Percentiles rank a stretch among this genome's conserved stretches.
Evolutionary conservation across 805 yeast species (phyloP).

Genomic region (Yamadazyma insecticola): DNA sequence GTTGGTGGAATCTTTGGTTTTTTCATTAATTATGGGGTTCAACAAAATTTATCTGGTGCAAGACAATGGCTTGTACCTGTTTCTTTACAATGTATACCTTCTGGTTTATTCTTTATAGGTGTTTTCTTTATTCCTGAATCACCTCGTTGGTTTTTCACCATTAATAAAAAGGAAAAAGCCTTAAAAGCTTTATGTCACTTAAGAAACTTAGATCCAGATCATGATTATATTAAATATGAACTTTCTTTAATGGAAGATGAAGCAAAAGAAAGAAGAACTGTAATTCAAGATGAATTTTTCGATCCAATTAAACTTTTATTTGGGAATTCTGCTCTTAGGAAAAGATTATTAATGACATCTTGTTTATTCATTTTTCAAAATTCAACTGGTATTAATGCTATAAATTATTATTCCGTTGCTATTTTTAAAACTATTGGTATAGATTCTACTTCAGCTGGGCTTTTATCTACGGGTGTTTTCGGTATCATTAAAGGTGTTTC

Average conservation of each 20-base stretch:
- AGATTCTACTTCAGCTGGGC: slow-evolving; percentile 38
- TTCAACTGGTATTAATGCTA: slow-evolving; percentile 45
- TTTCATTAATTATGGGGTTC: slow-evolving; percentile 47
- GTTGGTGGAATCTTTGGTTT: slow-evolving; percentile 45
- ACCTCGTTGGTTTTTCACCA: slow-evolving; percentile 39
- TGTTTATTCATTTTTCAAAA: slow-evolving; percentile 40
- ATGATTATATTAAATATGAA: slow-evolving; percentile 39
- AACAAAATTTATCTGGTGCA: slow-evolving; percentile 22
- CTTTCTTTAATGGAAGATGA: slow-evolving; percentile 23
- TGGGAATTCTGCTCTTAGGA: slow-evolving; percentile 20
- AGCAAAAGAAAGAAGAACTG: slow-evolving; percentile 17
- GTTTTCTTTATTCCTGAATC: slow-evolving; percentile 39
- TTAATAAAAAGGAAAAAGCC: slow-evolving; percentile 31
- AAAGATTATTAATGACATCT: slow-evolving; percentile 32
- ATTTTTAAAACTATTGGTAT: slow-evolving; percentile 49
- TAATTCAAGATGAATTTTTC: slow-evolving; percentile 32
- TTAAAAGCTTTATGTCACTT: slow-evolving; percentile 30
- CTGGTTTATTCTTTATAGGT: slow-evolving; percentile 36
- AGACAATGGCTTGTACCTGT: slow-evolving; percentile 47
- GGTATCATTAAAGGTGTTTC: slow-evolving; percentile 45
- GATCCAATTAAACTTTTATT: slow-evolving; percentile 36
- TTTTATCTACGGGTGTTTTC: slow-evolving; percentile 50
- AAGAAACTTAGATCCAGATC: slow-evolving; percentile 34
- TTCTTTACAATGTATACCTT: slow-evolving; percentile 42
- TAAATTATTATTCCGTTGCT: slow-evolving; percentile 49